Evolutionary conservation across 345 rosid genomes (phyloP).

Genomic region (Pistacia vera): DNA sequence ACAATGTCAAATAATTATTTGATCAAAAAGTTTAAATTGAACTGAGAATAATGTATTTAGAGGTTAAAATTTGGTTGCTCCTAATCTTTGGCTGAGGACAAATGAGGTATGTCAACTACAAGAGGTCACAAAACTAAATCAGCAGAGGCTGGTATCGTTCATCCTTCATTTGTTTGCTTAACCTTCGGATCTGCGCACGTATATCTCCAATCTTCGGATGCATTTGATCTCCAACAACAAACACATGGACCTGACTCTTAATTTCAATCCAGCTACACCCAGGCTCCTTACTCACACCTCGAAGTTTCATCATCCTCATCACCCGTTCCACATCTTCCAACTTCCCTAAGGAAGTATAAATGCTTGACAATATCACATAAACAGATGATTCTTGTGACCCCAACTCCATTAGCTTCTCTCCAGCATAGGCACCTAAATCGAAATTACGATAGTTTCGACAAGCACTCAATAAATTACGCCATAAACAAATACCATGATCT

Average conservation of each 20-base stretch:
- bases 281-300: constrained; percentile 66
- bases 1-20: too few relatives aligned
- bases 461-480: constrained; percentile 71
- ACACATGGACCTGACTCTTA: constrained; percentile 48
- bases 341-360: constrained; percentile 58
- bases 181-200: constrained; percentile 33
- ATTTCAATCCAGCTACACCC: constrained; percentile 81
- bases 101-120: not conserved
- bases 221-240: constrained; percentile 63
- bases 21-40: too few relatives aligned
- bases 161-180: constrained; percentile 58
- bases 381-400: constrained; percentile 77
- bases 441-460: constrained; percentile 59
- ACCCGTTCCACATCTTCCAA: constrained; percentile 57
- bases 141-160: constrained; percentile 42
- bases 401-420: constrained; percentile 71
- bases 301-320: constrained; percentile 51
- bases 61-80: not conserved
- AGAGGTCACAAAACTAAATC: constrained; percentile 24
- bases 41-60: not conserved
- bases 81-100: not conserved
- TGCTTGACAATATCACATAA: constrained; percentile 55
- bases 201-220: constrained; percentile 53
- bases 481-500: constrained; percentile 67
- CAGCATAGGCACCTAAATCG: constrained; percentile 71